These are phyloP conservation scores for Coffea humblotiana DNA, from an alignment of 305 asterid species.

Conservation along the genomic window DNA sequence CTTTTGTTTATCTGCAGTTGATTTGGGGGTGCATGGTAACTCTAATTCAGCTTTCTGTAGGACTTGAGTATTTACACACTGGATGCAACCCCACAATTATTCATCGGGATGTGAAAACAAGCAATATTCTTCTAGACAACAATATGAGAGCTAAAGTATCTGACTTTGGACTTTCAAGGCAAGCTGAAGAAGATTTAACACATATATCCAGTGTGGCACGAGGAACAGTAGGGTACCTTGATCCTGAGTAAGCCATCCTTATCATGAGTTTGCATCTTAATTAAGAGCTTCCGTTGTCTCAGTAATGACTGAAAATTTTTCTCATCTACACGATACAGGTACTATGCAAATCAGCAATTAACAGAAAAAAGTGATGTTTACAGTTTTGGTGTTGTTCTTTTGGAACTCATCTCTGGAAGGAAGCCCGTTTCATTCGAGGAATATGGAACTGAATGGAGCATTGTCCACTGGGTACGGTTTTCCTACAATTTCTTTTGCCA, in stretches of 20 bases:
- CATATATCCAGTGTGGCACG: constrained; percentile 93
- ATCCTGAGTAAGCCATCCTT: constrained; percentile 72
- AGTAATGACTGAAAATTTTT: constrained; percentile 2
- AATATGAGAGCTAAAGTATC: constrained; percentile 97
- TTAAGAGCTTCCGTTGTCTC: neutral
- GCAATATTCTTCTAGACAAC: constrained; percentile 84
- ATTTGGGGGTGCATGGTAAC: neutral
- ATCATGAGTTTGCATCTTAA: neutral
- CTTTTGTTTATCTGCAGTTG: neutral
- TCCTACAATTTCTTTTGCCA: constrained; percentile 8
- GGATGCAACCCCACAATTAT: constrained; percentile 98
- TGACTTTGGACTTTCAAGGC: constrained; percentile 98
- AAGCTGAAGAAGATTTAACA: constrained; percentile 92
- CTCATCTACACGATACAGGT: constrained; percentile 43
- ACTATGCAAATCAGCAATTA: constrained; percentile 91
- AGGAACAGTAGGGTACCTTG: constrained; percentile 97
- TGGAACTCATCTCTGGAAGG: constrained; percentile 90
- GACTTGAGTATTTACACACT: constrained; percentile 93
- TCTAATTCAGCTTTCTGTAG: constrained; percentile 32
- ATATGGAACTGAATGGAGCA: constrained; percentile 96
- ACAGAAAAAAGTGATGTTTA: constrained; percentile 95
- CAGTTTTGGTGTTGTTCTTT: constrained; percentile 89
- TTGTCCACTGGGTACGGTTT: constrained; percentile 90
- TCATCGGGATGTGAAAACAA: constrained; percentile 92
- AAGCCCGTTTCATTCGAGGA: constrained; percentile 84